phyloP scores from a whole-genome alignment of 129 eudicot genomes.

The Scalesia atractyloides region DNA sequence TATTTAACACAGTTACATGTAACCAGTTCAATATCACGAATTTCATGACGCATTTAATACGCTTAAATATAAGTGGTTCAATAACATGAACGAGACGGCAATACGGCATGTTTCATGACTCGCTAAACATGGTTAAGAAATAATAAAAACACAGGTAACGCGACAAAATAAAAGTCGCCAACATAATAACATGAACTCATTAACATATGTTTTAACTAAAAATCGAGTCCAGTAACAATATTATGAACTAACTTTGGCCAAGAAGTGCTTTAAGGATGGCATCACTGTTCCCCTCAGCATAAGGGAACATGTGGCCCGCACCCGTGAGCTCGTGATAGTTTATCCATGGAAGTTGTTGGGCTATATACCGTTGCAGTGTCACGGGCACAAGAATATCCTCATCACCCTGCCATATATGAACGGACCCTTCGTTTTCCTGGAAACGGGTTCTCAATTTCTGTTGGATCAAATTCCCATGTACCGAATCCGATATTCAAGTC shows the following conservation, averaged over 20 bases:
- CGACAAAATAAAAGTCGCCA: too few species aligned
- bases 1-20: too few species aligned
- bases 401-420: conserved; percentile 81
- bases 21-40: too few species aligned
- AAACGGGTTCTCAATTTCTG: conserved; percentile 63
- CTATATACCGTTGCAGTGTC: conserved; percentile 65
- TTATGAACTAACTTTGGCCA: conserved; percentile 28
- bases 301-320: conserved; percentile 73
- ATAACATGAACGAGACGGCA: too few species aligned
- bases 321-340: conserved; percentile 71
- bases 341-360: conserved; percentile 64
- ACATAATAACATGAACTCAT: too few species aligned
- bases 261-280: conserved; percentile 53
- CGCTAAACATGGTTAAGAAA: too few species aligned
- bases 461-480: conserved; percentile 83
- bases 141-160: too few species aligned
- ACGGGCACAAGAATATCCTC: conserved; percentile 67
- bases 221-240: too few species aligned
- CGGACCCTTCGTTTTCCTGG: conserved; percentile 54
- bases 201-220: too few species aligned
- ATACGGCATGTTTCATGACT: too few species aligned
- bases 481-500: conserved; percentile 6
- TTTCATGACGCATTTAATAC: too few species aligned
- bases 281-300: conserved; percentile 55
- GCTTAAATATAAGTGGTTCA: too few species aligned